A percentile compares a stretch with the other conserved stretches of the same genome.
phyloP scores from a whole-genome alignment of 169 alveolate species.

The Cryptosporidium viatorum region DNA sequence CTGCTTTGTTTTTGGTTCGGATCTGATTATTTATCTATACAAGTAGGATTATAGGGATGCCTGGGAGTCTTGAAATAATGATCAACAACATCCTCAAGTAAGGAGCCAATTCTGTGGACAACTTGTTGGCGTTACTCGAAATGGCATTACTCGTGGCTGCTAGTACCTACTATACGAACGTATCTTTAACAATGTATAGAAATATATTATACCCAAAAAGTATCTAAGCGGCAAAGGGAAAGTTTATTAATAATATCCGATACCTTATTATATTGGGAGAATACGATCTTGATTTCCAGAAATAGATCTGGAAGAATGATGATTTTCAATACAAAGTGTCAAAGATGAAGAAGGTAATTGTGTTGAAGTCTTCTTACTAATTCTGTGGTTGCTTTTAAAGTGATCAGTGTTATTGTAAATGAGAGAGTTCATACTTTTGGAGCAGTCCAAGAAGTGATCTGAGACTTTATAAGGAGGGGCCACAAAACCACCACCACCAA shows the following conservation, averaged over 20 bases:
- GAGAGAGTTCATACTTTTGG: not conserved
- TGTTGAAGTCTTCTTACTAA: not conserved
- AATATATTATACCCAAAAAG: not conserved
- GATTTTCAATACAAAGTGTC: not conserved
- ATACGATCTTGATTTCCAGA: not conserved
- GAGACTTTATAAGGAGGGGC: constrained; percentile 30
- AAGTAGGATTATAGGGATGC: not conserved
- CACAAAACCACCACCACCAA: constrained; percentile 28
- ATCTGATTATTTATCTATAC: not conserved
- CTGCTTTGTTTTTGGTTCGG: not conserved
- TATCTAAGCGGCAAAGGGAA: not conserved
- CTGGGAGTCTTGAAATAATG: not conserved
- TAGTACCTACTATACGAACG: not conserved
- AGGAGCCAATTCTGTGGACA: not conserved
- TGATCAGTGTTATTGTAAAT: not conserved
- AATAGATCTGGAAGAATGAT: not conserved
- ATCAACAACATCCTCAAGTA: not conserved
- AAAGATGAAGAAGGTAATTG: not conserved
- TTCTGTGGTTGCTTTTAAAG: not conserved
- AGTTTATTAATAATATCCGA: too few species aligned
- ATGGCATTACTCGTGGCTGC: not conserved
- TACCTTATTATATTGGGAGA: not conserved
- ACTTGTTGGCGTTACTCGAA: not conserved
- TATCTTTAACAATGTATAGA: not conserved
- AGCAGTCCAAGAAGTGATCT: constrained; percentile 39